Conservation (phyloP, 2,329 filamentous ascomycete species). For the Fusarium penzigii region DNA sequence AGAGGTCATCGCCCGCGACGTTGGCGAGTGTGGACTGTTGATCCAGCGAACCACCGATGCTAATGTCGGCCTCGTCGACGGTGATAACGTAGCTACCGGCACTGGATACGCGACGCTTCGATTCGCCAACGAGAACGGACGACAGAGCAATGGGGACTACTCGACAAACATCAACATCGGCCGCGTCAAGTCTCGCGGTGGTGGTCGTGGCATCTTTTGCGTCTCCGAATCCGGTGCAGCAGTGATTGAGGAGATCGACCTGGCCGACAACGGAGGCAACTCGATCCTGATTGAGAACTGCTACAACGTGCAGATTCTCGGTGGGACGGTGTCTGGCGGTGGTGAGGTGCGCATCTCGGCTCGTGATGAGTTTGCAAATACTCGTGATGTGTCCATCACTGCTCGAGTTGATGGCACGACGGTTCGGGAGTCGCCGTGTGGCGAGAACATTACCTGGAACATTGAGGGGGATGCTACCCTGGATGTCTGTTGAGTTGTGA, state of each 20-base stretch:
- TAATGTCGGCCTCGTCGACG: no score
- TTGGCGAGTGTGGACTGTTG: no score
- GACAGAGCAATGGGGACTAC: slow-evolving; percentile 41
- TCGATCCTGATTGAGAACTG: slow-evolving; percentile 60
- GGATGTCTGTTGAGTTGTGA: slow-evolving; percentile 37
- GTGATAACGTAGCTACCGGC: no score
- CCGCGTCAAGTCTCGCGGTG: slow-evolving; percentile 54
- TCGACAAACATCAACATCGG: slow-evolving; percentile 53
- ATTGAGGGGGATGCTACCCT: slow-evolving; percentile 46
- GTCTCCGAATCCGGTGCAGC: slow-evolving; percentile 56
- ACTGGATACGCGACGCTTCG: no score
- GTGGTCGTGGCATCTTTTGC: slow-evolving; percentile 58
- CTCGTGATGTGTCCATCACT: slow-evolving; percentile 49
- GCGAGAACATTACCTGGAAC: slow-evolving; percentile 50
- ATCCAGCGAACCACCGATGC: no score
- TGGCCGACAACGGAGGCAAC: slow-evolving; percentile 55
- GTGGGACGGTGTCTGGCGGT: slow-evolving; percentile 54
- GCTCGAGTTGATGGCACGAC: slow-evolving; percentile 49
- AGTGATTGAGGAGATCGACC: slow-evolving; percentile 48
- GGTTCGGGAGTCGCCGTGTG: slow-evolving; percentile 55
- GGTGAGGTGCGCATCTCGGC: slow-evolving; percentile 56
- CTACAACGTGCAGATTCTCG: slow-evolving; percentile 52
- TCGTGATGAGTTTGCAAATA: slow-evolving; percentile 55
- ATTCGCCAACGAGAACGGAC: no score
- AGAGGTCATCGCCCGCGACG: no score